Conservation (phyloP, 495 filamentous ascomycete species). For the Aspergillus hancockii region DNA sequence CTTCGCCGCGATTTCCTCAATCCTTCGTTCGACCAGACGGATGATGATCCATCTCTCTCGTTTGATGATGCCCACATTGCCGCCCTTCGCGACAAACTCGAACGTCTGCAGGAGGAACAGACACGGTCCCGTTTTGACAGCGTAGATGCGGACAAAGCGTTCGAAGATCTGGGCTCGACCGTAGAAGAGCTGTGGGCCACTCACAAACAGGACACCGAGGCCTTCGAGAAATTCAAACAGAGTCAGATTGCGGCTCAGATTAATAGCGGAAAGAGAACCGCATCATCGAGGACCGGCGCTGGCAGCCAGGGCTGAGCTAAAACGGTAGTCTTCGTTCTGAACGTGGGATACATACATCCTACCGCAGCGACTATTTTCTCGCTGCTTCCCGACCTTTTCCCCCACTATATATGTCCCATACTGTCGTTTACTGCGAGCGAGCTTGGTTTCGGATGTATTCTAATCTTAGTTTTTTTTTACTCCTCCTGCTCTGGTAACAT, state of each 20-base stretch:
- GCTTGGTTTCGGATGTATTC: neutral
- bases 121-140: slow-evolving; percentile 55
- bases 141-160: slow-evolving; percentile 57
- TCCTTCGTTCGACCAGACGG: slow-evolving; percentile 37
- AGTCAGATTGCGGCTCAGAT: slow-evolving; percentile 65
- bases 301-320: neutral
- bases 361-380: slow-evolving; percentile 6
- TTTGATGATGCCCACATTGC: slow-evolving; percentile 58
- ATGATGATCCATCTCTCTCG: slow-evolving; percentile 40
- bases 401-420: neutral
- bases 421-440: neutral
- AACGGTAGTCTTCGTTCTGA: neutral
- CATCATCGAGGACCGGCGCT: slow-evolving; percentile 10
- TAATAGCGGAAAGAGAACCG: slow-evolving; percentile 45
- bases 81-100: slow-evolving; percentile 60
- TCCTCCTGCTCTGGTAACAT: neutral
- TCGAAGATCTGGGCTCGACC: slow-evolving; percentile 58
- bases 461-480: neutral
- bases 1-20: slow-evolving; percentile 70
- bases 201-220: slow-evolving; percentile 56
- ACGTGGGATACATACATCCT: neutral
- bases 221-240: slow-evolving; percentile 66
- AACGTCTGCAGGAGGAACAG: slow-evolving; percentile 61
- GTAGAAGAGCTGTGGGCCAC: slow-evolving; percentile 53
- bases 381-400: neutral